A percentile compares a stretch with the other conserved stretches of the same genome.
Conservation (phyloP, 1,284 basidiomycete genomes). For the Cryptococcus deneoformans region DNA sequence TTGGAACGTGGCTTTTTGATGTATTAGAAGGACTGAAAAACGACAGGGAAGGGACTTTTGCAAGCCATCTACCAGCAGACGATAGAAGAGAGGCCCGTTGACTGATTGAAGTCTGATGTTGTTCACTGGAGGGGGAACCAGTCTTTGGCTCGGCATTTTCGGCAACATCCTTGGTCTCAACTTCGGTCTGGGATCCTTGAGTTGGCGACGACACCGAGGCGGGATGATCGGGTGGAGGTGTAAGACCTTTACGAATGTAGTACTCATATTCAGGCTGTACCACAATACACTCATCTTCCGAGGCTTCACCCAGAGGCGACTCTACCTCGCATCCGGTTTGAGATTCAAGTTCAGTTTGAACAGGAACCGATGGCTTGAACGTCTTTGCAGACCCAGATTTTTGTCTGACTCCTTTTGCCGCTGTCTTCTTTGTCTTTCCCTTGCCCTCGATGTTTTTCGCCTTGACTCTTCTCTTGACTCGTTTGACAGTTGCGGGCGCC, state of each 20-base stretch:
- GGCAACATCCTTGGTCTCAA: background rate
- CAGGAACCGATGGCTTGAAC: too few species aligned
- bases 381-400: too few species aligned
- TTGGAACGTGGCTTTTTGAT: too few species aligned
- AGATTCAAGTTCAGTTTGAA: too few species aligned
- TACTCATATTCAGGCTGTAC: slow-evolving; percentile 4
- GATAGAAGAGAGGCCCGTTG: slow-evolving; percentile 18
- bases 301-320: slow-evolving; percentile 1
- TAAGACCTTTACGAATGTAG: slow-evolving; percentile 7
- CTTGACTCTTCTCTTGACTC: slow-evolving; percentile 1
- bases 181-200: background rate
- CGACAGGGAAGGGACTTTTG: slow-evolving; percentile 20
- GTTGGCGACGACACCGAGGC: background rate
- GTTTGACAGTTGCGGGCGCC: slow-evolving; percentile 5
- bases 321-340: too few species aligned
- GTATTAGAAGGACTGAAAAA: slow-evolving; percentile 10
- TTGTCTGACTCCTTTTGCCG: too few species aligned
- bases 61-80: slow-evolving; percentile 29
- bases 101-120: background rate
- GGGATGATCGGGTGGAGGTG: background rate
- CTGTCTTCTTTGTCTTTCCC: too few species aligned
- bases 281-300: slow-evolving; percentile 12
- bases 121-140: background rate
- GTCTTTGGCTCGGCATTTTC: background rate
- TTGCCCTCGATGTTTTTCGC: background rate